Base-by-base conservation (phyloP, 306 rosid species). In the Lagenaria siceraria region DNA sequence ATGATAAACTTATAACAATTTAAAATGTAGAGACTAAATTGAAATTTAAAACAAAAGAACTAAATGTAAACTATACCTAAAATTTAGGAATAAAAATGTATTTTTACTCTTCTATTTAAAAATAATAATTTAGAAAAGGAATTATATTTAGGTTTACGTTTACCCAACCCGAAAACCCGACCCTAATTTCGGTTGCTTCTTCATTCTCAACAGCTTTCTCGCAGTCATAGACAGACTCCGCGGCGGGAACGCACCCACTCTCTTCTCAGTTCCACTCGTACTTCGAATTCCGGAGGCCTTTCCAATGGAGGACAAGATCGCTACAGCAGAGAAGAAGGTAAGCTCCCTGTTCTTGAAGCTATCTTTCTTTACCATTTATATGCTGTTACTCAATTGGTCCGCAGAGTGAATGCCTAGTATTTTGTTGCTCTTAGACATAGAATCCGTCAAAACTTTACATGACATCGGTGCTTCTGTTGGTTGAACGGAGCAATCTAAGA, bases 281-380 rank as follows among this genome's bases (percentile, higher is more conserved):
- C 19, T 66, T 66, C 31, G 18, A 65, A 36, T 65, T 35, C 48
- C 73, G 18, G 46, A 1, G 38, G 9, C 17, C 17, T 48, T 31
- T 33, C 54, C 55, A 40, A 89, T 89, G 92, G 88, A 88, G 55
- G 91, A 78, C 33, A 76, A 84, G 52, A 53, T 91, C 42, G 95
- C 87, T 17, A 84, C 80, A 2, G 91, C 97, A 3, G 92, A 89
- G 82, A 87, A 82, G 83, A 87, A 82, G 88, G 95, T 88, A 35
- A 8, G 13, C 58, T 17, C 76, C 40, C 14, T 24, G 33, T 46
- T 46, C 25, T 71, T 27, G 13, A 24, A 71, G 0, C 17, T 31
- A 49, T 10, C 60, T 24, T 24, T 8, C 75, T 17, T 48, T 27
- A 15, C 15, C 42, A 2, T 49, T 7, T 49, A 25, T 8, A 7